Conservation (phyloP, 1,139 yeast genomes). For the Barnettozyma hawaiiensis region DNA sequence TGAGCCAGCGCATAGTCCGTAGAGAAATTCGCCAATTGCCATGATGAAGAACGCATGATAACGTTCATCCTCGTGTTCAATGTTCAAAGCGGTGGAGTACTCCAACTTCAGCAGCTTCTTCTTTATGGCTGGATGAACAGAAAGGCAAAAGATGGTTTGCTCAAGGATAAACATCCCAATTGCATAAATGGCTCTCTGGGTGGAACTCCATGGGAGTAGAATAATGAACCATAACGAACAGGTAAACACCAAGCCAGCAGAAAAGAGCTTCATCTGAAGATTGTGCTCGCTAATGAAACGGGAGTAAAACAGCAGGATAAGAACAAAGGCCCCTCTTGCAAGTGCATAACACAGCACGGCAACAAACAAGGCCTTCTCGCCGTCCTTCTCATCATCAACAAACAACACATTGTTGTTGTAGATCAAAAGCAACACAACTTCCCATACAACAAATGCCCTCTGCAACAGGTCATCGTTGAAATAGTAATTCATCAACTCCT, state of each 20-base stretch:
- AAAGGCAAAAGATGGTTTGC: slow-evolving; percentile 28
- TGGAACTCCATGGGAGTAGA: slow-evolving; percentile 31
- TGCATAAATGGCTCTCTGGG: slow-evolving; percentile 46
- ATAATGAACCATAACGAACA: slow-evolving; percentile 42
- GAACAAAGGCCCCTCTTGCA: slow-evolving; percentile 38
- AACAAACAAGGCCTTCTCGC: slow-evolving; percentile 25
- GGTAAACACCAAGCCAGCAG: slow-evolving; percentile 31
- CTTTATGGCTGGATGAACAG: slow-evolving; percentile 47
- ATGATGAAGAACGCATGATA: slow-evolving; percentile 54
- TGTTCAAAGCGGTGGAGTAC: slow-evolving; percentile 55
- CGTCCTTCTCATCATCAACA: slow-evolving; percentile 32
- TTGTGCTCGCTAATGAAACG: slow-evolving; percentile 49
- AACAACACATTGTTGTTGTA: slow-evolving; percentile 46
- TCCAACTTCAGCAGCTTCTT: slow-evolving; percentile 36
- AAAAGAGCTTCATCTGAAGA: slow-evolving; percentile 43
- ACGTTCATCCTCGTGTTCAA: slow-evolving; percentile 65
- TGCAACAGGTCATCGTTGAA: slow-evolving; percentile 59
- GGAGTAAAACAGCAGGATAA: slow-evolving; percentile 40
- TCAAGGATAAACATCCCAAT: slow-evolving; percentile 41
- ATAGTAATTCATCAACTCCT: slow-evolving; percentile 61
- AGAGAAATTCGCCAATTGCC: slow-evolving; percentile 62
- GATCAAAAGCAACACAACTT: slow-evolving; percentile 44
- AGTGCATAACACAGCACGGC: slow-evolving; percentile 42
- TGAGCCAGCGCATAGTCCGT: slow-evolving; percentile 47
- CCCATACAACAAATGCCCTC: slow-evolving; percentile 49